Evolutionary conservation across 192 early-diverging fungal genomes (phyloP), one percentile per base, ranked within the genome.

Genomic region (Backusella liffmaniae): DNA sequence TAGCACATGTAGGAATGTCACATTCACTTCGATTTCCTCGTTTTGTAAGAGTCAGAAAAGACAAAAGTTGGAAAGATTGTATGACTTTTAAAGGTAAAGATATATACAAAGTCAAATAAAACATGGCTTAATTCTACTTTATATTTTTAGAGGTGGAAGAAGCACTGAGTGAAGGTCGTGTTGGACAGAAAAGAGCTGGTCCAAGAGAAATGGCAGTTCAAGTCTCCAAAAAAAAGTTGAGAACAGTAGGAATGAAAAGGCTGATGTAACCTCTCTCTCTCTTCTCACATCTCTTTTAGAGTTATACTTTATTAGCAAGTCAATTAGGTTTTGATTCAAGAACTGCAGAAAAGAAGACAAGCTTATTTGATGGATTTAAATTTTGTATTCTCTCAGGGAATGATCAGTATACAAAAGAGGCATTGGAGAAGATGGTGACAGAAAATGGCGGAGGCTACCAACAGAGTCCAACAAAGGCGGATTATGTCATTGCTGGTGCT

Each of bases 21-120:
- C 91, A 83, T 42, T 94, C 94, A 8, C 79, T 96, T 32, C 90
- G 94, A 18, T 96, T 96, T 74, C 94, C 94, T 3, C 83, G 94
- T 13, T 94, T 92, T 75, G 82, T 90, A 13, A 82, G 70, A 65
- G 69, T 93, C n/a, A 85, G 94, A 4, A 65, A 86, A 8, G 93
- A 96, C 78, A 94, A 95, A 76, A 74, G 77, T 16, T 84, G 80
- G 78, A 67, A 76, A 0, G 83, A 83, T 10, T 78, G 80, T 46
- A 85, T 84, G 85, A 88, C 81, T n/a, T 53, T 83, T 42, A 34
- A 77, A 77, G 80, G 83, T 84, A n/a, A 73, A 10, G 10, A 12
- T 10, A 29, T 29, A 62, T 62, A 29, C 0, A 71, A 29, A 16
- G 21, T 18, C 30, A 29, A 26, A 29, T 42, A 39, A 46, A 12